Base-by-base conservation (phyloP, 495 filamentous ascomycete species). In the Penicillium taxi region DNA sequence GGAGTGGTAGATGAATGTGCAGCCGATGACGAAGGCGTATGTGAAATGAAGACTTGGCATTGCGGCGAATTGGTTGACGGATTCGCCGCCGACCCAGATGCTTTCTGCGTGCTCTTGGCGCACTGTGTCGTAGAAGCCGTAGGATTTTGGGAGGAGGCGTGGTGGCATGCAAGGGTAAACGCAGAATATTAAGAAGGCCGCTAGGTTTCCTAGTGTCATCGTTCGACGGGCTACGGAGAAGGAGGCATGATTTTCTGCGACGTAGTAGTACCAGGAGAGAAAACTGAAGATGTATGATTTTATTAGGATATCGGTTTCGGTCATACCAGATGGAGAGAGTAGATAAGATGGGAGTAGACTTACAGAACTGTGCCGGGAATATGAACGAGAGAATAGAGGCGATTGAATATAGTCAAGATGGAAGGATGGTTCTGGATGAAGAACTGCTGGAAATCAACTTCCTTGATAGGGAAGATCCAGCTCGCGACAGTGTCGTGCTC, bases 281-380 rank as follows among this genome's bases (percentile, higher is more conserved):
- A 80, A 81, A 2, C 74, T 76, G 51, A 16, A 14, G 3, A 13
- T n/a, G 11, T 3, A 11, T 14, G 28, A 17, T 19, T 22, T n/a
- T 26, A 9, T 13, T 8, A 25, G n/a, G 15, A 4, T 5, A 28
- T 12, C 15, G 15, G 4, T 28, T 28, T 4, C 11, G 26, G 11
- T 5, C 15, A 28, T 28, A 12, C 11, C 26, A n/a, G n/a, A n/a
- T 5, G 8, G n/a, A 32, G 9, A 20, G 17, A 9, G 5, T 17
- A 16, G 16, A 20, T 12, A 20, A 16, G 15, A n/a, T 17, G 11
- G 15, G 16, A 9, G 3, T 27, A 18, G 19, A 68, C 72, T 48
- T 59, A 78, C 74, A 71, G 71, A 21, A 82, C 77, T 9, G 77
- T 80, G 15, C 78, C 78, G 0, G 78, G 78, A 39, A 82, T 81